Evolutionary conservation across 176 grass and related monocot species (phyloP), one percentile per base, ranked within the genome.

Genomic region (Hordeum marinum): DNA sequence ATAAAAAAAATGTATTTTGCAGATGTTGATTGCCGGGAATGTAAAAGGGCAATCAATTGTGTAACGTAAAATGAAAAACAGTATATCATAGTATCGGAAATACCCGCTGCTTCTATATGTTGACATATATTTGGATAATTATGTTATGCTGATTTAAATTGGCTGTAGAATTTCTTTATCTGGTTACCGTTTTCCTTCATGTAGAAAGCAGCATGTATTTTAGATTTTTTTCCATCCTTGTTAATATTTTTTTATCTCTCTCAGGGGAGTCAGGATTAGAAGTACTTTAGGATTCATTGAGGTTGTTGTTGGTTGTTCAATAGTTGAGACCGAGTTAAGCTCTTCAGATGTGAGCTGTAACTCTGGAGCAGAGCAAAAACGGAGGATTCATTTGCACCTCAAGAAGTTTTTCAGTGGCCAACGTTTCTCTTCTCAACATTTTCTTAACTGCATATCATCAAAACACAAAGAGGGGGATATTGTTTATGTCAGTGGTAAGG

Each of bases 401-500:
- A 94, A 94, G 90, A 91, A 81, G 72, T 98, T 95, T 68, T 87
- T 87, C 78, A 85, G 89, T 58, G 96, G 91, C 63, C 85, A 39
- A 73, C 80, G 93, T 46, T 95, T 93, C 75, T 88, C 91, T 36
- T 83, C 71, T 74, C 82, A 85, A 31, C 46, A 55, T 89, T 89
- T 94, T 92, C 91, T 98, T 81, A 88, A 84, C 57, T 84, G 67
- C 82, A 89, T 98, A 7, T 79, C 92, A 75, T 94, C 91, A 68
- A 94, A 92, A 60, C 91, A 95, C 83, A 94, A 65, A 72, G 83
- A 98, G 74, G 96, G 96, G 62, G 96, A 92, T 90, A 83, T 84
- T 75, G 93, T 93, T 72, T 89, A 94, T 92, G 89, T 95, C 83
- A 98, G 91, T 75, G 96, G 96, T 90, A 95, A 95, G 91, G 96